These are phyloP conservation scores for Sugiyamaella sp. DNA, from an alignment of 1,139 yeast genomes.

Conservation along the genomic window DNA sequence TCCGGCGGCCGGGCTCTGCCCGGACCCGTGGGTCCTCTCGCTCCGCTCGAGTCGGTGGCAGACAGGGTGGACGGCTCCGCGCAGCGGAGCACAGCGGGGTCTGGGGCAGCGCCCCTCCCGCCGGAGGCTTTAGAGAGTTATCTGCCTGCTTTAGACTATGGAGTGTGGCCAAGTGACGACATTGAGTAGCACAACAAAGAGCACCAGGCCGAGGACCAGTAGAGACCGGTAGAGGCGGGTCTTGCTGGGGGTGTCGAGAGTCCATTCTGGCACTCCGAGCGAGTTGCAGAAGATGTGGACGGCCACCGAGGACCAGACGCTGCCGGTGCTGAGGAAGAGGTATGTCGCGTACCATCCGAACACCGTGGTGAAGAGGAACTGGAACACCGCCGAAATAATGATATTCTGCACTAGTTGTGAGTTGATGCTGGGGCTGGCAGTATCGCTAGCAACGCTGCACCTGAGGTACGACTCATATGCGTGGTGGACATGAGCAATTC, in stretches of 20 bases:
- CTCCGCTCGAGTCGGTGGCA: neutral
- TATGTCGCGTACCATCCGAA: slow-evolving; percentile 79
- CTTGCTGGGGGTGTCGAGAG: slow-evolving; percentile 28
- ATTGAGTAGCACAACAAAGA: slow-evolving; percentile 39
- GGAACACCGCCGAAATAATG: slow-evolving; percentile 52
- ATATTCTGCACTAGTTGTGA: slow-evolving; percentile 26
- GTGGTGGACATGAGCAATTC: slow-evolving; percentile 92
- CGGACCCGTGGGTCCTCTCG: slow-evolving; percentile 3
- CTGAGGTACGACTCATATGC: slow-evolving; percentile 56
- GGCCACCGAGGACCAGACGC: slow-evolving; percentile 63
- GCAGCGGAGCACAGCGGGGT: neutral
- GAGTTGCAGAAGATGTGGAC: slow-evolving; percentile 77
- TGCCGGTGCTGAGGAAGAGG: slow-evolving; percentile 56
- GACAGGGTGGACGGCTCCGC: neutral
- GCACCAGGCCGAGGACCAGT: slow-evolving; percentile 49
- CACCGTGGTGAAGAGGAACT: slow-evolving; percentile 69
- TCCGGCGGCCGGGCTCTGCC: slow-evolving; percentile 1
- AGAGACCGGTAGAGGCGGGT: slow-evolving; percentile 47
- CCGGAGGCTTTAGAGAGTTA: neutral
- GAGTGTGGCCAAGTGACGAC: slow-evolving; percentile 14
- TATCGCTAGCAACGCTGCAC: slow-evolving; percentile 8
- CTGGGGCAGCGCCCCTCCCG: neutral
- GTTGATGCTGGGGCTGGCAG: neutral
- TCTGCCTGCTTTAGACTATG: slow-evolving; percentile 1
- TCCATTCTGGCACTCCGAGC: slow-evolving; percentile 70